Conservation (phyloP, 225 moss, liverwort and hornwort genomes). For the Pleurozium schreberi region DNA sequence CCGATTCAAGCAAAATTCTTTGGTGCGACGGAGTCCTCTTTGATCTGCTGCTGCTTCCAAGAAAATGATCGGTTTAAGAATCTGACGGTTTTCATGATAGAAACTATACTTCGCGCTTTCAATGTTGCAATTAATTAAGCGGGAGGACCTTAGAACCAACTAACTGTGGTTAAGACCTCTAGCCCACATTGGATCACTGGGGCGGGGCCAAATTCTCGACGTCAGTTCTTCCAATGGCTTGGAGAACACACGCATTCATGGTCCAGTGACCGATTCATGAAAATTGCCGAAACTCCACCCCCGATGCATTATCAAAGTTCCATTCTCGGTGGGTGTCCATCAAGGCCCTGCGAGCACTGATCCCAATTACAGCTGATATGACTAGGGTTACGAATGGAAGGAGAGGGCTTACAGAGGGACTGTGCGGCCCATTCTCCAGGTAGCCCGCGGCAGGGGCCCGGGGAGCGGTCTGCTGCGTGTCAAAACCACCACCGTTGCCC, state of each 20-base stretch:
- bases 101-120: background rate
- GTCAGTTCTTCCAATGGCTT: background rate
- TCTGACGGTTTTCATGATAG: background rate
- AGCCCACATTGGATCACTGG: background rate
- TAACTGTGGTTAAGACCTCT: background rate
- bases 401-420: slow-evolving; percentile 17
- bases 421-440: slow-evolving; percentile 18
- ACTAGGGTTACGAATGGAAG: background rate
- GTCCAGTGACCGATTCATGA: background rate
- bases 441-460: slow-evolving; percentile 15
- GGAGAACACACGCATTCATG: background rate
- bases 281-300: background rate
- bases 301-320: background rate
- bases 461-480: background rate
- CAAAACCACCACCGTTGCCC: background rate
- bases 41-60: too few relatives aligned
- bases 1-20: background rate
- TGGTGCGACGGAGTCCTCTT: background rate
- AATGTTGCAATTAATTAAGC: background rate
- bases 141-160: background rate
- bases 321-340: background rate
- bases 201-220: background rate
- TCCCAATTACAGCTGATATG: background rate
- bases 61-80: background rate
- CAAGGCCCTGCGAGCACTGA: background rate